Evolutionary conservation across 1,139 yeast genomes (phyloP), one percentile per base, ranked within the genome.

Genomic region (Sugiyamaella neomexicana): DNA sequence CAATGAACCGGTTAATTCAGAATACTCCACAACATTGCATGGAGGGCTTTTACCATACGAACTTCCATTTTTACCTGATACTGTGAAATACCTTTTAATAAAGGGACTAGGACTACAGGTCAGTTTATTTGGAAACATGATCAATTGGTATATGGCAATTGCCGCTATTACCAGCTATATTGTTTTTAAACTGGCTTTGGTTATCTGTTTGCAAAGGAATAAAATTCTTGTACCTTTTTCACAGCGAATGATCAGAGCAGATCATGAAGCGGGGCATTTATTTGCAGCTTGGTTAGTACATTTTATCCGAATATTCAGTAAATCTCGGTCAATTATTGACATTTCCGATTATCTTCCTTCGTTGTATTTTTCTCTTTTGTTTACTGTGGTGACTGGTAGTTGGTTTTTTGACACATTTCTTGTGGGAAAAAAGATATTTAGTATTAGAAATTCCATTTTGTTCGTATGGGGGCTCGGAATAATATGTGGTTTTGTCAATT

Each of bases 121-220:
- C 23, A 80, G 80, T 61, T 75, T 80, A 42, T 63, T 83, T 36
- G 89, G 89, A 53, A 85, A 85, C 65, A 77, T 81, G 7, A 75
- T 79, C 2, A 72, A 76, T 2, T 83, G 86, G 80, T 79, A 66
- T 53, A 23, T 65, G 5, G 54, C 60, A 1, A 10, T 62, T 12
- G 37, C 47, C 8, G 55, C 61, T 12, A 20, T 65, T 5, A 46
- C 34, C 2, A 39, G 41, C 5, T 66, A 64, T 49, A 39, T 46
- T 1, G 17, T 53, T 3, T 60, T 62, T 53, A 61, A 62, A 48
- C 56, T 69, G 1, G 57, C 66, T 5, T 58, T 58, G 0, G 17
- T 59, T 8, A 37, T 62, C 1, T 46, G 60, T 8, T 54, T 62
- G n/a, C 68, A 65, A 46, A 56, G 65, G 17, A 60, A 58, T 3